Evolutionary conservation across 116 monocot genomes (phyloP).

Genomic region (Trichopus zeylanicus): DNA sequence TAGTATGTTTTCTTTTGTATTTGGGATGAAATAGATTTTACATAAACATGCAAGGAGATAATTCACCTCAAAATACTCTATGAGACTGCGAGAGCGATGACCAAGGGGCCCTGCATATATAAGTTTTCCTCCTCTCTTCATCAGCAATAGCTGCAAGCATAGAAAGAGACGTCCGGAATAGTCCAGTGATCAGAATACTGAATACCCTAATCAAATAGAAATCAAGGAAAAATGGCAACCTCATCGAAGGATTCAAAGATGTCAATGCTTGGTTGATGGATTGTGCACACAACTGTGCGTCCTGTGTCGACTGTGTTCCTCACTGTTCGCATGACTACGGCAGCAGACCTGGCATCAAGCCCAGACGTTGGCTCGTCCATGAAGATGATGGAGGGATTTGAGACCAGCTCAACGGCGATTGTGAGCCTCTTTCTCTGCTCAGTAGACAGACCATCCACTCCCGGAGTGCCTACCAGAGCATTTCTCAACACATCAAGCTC

Average conservation of each 20-base stretch:
- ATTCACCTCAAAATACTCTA: conserved; percentile 79
- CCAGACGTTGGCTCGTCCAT: conserved; percentile 93
- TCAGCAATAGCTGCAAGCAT: conserved; percentile 51
- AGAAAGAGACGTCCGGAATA: neutral
- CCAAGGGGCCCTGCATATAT: conserved; percentile 83
- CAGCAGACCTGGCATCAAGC: conserved; percentile 77
- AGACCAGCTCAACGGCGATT: conserved; percentile 68
- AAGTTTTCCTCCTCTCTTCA: conserved; percentile 76
- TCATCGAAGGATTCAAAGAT: conserved; percentile 95
- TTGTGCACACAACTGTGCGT: conserved; percentile 78
- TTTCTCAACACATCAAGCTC: conserved; percentile 44
- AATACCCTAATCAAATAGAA: too few species aligned
- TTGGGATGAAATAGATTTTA: neutral
- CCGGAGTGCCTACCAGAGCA: conserved; percentile 65
- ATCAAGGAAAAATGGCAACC: conserved; percentile 22
- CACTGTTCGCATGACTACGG: conserved; percentile 84
- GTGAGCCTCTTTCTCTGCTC: conserved; percentile 77
- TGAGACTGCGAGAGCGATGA: conserved; percentile 39
- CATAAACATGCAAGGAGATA: neutral
- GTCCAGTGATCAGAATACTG: neutral
- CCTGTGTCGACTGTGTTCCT: conserved; percentile 82
- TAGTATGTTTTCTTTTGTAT: neutral
- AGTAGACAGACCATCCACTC: conserved; percentile 53
- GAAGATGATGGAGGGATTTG: conserved; percentile 82
- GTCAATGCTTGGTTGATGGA: conserved; percentile 90